Conservation (phyloP, 179 eudicot genomes). For the Pouteria campechiana region DNA sequence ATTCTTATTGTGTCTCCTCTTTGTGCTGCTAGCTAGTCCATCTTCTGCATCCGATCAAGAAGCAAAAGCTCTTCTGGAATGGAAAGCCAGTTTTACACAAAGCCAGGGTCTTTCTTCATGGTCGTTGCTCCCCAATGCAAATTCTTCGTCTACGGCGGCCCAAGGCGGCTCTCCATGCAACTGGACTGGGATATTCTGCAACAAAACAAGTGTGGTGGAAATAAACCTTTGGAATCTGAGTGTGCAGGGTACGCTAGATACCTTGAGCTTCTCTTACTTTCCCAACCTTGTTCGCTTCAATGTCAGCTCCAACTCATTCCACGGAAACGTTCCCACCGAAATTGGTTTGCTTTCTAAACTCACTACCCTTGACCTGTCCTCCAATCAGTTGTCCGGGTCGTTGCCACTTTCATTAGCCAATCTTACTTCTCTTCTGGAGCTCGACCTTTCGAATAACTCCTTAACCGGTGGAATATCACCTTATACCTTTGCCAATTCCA, state of each 20-base stretch:
- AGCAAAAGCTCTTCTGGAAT: slow-evolving; percentile 8
- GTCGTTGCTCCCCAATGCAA: background rate
- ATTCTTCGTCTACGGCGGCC: background rate
- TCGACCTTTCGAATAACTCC: slow-evolving; percentile 9
- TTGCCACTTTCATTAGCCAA: slow-evolving; percentile 15
- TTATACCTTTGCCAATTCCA: slow-evolving; percentile 9
- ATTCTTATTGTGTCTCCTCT: too few relatives aligned
- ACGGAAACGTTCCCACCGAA: slow-evolving; percentile 10
- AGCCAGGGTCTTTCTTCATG: slow-evolving; percentile 8
- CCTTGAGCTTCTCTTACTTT: slow-evolving; percentile 9
- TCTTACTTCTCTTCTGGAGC: slow-evolving; percentile 11
- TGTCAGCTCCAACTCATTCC: slow-evolving; percentile 6
- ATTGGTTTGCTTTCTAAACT: slow-evolving; percentile 7
- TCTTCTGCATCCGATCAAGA: too few relatives aligned
- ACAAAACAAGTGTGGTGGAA: slow-evolving; percentile 3
- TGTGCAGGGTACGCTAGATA: slow-evolving; percentile 7
- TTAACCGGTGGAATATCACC: slow-evolving; percentile 11
- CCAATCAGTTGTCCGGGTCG: slow-evolving; percentile 5
- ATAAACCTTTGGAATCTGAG: slow-evolving; percentile 5
- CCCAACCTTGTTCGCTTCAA: slow-evolving; percentile 10
- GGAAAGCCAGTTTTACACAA: slow-evolving; percentile 11
- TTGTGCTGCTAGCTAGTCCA: too few relatives aligned
- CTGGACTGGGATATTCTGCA: slow-evolving; percentile 12
- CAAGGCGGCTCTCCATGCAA: slow-evolving; percentile 8
- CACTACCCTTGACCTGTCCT: slow-evolving; percentile 16